These are phyloP conservation scores for Rachicladosporium sp. DNA, from an alignment of 2,329 filamentous ascomycete species.

Conservation along the genomic window DNA sequence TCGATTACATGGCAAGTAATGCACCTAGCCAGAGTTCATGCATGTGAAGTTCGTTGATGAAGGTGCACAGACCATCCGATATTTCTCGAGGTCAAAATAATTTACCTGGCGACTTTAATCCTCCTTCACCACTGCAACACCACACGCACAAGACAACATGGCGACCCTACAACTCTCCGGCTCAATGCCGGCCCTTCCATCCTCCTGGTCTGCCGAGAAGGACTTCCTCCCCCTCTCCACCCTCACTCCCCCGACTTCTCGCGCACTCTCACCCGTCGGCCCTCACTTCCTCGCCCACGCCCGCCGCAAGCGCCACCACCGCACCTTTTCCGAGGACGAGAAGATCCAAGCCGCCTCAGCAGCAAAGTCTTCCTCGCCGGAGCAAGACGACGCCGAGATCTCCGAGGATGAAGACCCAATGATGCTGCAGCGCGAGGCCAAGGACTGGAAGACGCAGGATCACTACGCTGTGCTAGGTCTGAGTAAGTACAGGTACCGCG, in stretches of 20 bases:
- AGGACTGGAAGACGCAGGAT: slow-evolving; percentile 99
- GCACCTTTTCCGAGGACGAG: slow-evolving; percentile 97
- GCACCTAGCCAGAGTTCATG: too few relatives aligned
- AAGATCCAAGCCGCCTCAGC: slow-evolving; percentile 90
- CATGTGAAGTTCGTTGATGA: too few relatives aligned
- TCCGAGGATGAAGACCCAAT: slow-evolving; percentile 88
- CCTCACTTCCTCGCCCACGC: slow-evolving; percentile 97
- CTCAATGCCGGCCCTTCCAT: slow-evolving; percentile 62
- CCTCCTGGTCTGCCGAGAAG: slow-evolving; percentile 76
- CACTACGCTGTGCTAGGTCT: slow-evolving; percentile 95
- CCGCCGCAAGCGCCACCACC: slow-evolving; percentile 76
- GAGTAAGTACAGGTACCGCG: slow-evolving; percentile 81
- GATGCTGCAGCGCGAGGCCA: slow-evolving; percentile 85
- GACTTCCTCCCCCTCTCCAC: slow-evolving; percentile 78
- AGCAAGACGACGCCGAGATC: slow-evolving; percentile 79
- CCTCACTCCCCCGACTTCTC: slow-evolving; percentile 64
- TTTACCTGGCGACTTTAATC: too few relatives aligned
- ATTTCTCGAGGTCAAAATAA: too few relatives aligned
- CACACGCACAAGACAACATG: slow-evolving; percentile 36
- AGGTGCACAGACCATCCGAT: too few relatives aligned
- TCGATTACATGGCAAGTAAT: too few relatives aligned
- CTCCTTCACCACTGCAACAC: not conserved
- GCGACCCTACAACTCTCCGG: slow-evolving; percentile 48
- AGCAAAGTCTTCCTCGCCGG: slow-evolving; percentile 92
- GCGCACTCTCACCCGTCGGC: slow-evolving; percentile 89